phyloP scores from a whole-genome alignment of 352 stramenopile species.

The Globisporangium irregulare region DNA sequence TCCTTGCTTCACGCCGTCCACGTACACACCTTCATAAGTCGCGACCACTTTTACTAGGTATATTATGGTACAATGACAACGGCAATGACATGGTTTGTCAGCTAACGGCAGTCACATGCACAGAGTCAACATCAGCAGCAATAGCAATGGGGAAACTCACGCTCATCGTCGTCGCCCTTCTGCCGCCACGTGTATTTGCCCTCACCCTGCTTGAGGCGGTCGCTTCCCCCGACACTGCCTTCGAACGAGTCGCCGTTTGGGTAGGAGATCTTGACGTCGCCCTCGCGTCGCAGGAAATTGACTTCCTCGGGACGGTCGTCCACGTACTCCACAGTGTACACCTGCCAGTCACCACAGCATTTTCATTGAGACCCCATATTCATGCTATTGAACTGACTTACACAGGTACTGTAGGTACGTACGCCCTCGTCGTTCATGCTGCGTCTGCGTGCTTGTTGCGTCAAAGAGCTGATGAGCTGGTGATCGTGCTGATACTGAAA shows the following conservation, averaged over 20 bases:
- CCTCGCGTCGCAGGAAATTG: conserved; percentile 83
- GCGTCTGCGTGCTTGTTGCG: neutral
- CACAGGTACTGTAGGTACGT: neutral
- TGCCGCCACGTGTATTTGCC: conserved; percentile 89
- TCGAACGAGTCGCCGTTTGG: conserved; percentile 90
- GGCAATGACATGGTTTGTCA: neutral
- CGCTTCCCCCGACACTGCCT: conserved; percentile 63
- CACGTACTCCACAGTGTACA: conserved; percentile 83
- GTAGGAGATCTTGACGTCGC: conserved; percentile 88
- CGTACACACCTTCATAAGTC: conserved; percentile 86
- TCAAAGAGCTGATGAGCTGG: neutral
- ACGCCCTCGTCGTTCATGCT: conserved; percentile 55
- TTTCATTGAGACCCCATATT: neutral
- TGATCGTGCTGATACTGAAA: neutral
- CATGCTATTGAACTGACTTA: neutral
- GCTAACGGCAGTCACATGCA: neutral
- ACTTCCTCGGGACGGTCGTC: conserved; percentile 83
- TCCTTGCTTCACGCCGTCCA: conserved; percentile 79
- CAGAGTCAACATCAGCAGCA: neutral
- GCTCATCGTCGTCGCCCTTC: conserved; percentile 55
- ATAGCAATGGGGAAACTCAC: conserved; percentile 18
- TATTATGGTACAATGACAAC: no score
- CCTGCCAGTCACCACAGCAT: conserved; percentile 21
- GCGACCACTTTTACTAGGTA: conserved; percentile 57
- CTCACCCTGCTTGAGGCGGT: conserved; percentile 80